Percentiles rank a stretch among this genome's conserved stretches.
These are phyloP conservation scores for Xeromyces bisporus DNA, from an alignment of 495 filamentous ascomycete species.

Conservation along the genomic window DNA sequence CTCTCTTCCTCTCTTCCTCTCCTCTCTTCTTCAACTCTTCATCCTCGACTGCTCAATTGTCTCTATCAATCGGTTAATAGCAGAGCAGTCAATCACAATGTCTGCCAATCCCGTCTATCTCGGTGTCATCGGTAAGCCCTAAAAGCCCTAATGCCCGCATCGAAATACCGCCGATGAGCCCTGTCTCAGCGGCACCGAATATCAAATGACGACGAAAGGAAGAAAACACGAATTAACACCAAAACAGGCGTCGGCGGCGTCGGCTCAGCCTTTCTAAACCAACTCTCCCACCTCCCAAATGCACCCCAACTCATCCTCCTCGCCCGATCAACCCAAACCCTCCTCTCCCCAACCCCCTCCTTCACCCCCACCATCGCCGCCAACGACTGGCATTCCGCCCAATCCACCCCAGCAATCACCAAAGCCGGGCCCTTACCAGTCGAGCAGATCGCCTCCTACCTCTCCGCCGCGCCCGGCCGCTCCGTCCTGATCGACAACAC, in stretches of 20 bases:
- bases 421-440: conserved; percentile 34
- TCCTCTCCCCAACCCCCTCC: conserved; percentile 37
- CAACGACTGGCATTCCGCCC: conserved; percentile 33
- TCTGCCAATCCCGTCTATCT: conserved; percentile 28
- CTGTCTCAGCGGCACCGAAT: no score
- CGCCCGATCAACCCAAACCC: conserved; percentile 58
- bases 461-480: conserved; percentile 50
- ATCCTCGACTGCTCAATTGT: neutral
- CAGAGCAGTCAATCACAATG: conserved; percentile 11
- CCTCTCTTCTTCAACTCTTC: neutral
- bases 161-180: neutral
- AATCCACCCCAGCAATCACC: conserved; percentile 39
- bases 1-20: neutral
- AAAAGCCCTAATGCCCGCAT: conserved; percentile 2
- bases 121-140: conserved; percentile 25
- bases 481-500: conserved; percentile 87
- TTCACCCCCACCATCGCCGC: conserved; percentile 35
- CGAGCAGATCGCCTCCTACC: conserved; percentile 50
- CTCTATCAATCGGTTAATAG: neutral
- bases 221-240: neutral
- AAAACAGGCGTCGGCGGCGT: conserved; percentile 74
- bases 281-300: conserved; percentile 49
- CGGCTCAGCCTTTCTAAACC: conserved; percentile 73
- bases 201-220: neutral
- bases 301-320: conserved; percentile 61